phyloP scores from a whole-genome alignment of 2,329 filamentous ascomycete species.

The Rutstroemia sp. region DNA sequence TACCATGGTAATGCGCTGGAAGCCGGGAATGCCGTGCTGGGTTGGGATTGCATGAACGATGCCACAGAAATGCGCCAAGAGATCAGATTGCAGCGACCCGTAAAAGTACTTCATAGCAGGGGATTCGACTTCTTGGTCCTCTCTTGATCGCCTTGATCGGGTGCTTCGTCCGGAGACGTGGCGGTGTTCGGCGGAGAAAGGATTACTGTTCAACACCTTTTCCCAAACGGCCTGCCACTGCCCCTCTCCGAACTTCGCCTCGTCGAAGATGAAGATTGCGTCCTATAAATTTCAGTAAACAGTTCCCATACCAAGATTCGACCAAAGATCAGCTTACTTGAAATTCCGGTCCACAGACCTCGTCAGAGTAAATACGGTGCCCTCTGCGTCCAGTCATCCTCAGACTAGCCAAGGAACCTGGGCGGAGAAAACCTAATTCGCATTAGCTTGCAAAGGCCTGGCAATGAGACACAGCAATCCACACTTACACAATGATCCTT shows the following conservation, averaged over 20 bases:
- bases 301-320: neutral
- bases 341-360: conserved; percentile 18
- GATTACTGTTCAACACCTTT: conserved; percentile 17
- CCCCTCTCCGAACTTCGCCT: conserved; percentile 10
- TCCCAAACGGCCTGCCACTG: conserved; percentile 23
- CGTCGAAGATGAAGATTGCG: conserved; percentile 24
- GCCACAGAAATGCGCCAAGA: conserved; percentile 31
- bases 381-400: conserved; percentile 9
- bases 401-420: neutral
- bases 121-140: neutral
- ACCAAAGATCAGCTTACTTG: conserved; percentile 14
- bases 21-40: conserved; percentile 43
- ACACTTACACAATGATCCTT: conserved; percentile 39
- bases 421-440: conserved; percentile 17
- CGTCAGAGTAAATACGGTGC: conserved; percentile 14
- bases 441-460: conserved; percentile 1
- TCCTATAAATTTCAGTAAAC: conserved; percentile 15
- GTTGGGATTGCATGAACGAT: conserved; percentile 42
- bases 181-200: conserved; percentile 11
- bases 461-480: neutral
- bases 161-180: neutral
- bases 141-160: neutral
- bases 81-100: conserved; percentile 32
- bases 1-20: conserved; percentile 47
- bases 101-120: conserved; percentile 22